phyloP scores from a whole-genome alignment of 2,329 filamentous ascomycete species.

The Paecilomyces niveus region DNA sequence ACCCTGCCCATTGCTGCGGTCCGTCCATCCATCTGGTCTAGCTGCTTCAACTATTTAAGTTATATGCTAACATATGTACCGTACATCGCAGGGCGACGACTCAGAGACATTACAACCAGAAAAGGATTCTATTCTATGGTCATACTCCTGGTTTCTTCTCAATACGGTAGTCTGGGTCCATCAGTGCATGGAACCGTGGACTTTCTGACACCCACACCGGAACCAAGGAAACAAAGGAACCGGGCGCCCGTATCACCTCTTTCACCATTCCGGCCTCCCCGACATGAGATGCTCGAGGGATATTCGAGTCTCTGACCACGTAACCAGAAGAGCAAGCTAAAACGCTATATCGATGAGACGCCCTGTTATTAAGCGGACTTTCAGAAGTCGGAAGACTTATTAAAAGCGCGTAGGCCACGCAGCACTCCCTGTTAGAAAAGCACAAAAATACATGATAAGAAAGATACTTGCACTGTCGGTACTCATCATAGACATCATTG shows the following conservation, averaged over 20 bases:
- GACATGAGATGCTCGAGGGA: background rate
- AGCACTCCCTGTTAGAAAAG: background rate
- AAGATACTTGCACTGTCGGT: background rate
- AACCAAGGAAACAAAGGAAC: background rate
- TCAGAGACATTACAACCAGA: background rate
- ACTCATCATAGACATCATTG: background rate
- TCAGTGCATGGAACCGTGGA: background rate
- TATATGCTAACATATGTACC: background rate
- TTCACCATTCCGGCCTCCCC: background rate
- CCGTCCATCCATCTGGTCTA: background rate
- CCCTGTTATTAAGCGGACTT: background rate
- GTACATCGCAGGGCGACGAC: background rate
- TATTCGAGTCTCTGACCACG: background rate
- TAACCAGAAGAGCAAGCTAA: background rate
- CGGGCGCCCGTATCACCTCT: background rate
- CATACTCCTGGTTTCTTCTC: background rate
- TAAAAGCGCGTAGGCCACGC: background rate
- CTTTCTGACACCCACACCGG: background rate
- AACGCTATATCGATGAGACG: background rate
- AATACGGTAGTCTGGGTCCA: background rate
- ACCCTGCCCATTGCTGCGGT: background rate
- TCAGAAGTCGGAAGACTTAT: background rate
- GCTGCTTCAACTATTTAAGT: background rate
- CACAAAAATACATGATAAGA: background rate
- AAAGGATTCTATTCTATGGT: background rate